Evolutionary conservation across 352 stramenopile genomes (phyloP), one percentile per base, ranked within the genome.

Genomic region (Globisporangium splendens): DNA sequence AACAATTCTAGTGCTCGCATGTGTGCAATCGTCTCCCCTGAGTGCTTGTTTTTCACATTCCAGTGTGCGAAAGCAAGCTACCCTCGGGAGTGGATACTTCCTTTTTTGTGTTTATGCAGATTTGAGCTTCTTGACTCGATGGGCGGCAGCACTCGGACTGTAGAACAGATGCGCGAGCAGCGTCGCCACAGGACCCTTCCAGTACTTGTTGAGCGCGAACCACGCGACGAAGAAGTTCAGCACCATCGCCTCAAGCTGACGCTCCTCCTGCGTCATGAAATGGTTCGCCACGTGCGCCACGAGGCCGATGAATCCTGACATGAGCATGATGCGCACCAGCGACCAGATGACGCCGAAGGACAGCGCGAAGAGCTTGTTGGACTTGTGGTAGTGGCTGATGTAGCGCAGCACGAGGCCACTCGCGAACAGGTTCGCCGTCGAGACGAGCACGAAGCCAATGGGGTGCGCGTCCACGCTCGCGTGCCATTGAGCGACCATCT

Each of bases 181-280:
- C 5, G 65, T 54, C n/a, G 61, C 51, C 17, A 89, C 49, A 14
- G 79, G 43, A 20, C 69, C 65, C 58, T 83, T 83, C 77, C 74
- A 91, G 53, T 91, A 91, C 46, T 89, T 89, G 67, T 89, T 49
- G 18, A 91, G 68, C 24, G 74, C 68, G 53, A 86, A 89, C 75
- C 77, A 89, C n/a, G 79, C 75, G 46, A 91, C 72, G 22, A 69
- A 70, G 41, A 83, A 77, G 56, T 88, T 86, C n/a, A 91, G 68
- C 28, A 65, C 65, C 14, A 60, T 64, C 18, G 76, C 80, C 46
- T 90, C 80, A 7, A 78, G 24, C 33, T 77, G 62, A n/a, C 69
- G 66, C 61, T 85, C 75, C 55, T 70, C 59, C 21, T 73, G 75
- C 28, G 65, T 66, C 58, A 63, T 65, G 49, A 88, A 81, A 66